Evolutionary conservation across 192 early-diverging fungal genomes (phyloP), one percentile per base, ranked within the genome.

Genomic region (Phlyctochytrium arcticum): DNA sequence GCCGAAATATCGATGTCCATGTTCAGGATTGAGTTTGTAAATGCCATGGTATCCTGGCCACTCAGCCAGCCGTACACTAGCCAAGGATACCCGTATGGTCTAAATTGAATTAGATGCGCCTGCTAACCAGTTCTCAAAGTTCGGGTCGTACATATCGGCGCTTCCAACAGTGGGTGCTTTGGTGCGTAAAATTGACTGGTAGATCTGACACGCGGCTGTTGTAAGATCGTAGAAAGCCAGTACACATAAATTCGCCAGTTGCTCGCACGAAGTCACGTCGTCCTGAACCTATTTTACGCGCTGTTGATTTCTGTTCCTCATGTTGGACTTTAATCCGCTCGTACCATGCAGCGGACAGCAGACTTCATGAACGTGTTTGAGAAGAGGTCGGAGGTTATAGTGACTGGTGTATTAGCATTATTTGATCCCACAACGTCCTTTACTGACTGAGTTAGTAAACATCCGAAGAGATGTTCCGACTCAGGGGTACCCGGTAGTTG

Each of bases 211-310:
- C 3, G 74, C 60, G 3, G 60, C 47, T 4, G 75, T 36, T 9
- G 55, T 48, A 0, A 46, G n/a, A 49, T 74, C 70, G 48, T 81
- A 84, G 10, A 73, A 49, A 23, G 73, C 71, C 36, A 84, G 44
- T 3, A 70, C 75, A 48, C 82, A 84, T 8, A 80, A 67, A 50
- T 84, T 84, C n/a, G 54, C 73, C 3, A 84, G 57, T 6, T 47
- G 32, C 29, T 78, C 67, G 54, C 82, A 84, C n/a, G 79, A 33
- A 12, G 50, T 12, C 0, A 44, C 42, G 42, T 44, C 42, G 42
- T 21, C 21, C 42, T 44, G 42, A n/a, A n/a, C n/a, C n/a, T n/a
- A n/a, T n/a, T n/a, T n/a, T n/a, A n/a, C n/a, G n/a, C n/a, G n/a
- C n/a, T n/a, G n/a, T n/a, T n/a, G n/a, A n/a, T n/a, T n/a, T n/a